Evolutionary conservation across 192 early-diverging fungal species (phyloP).

Genomic region (Linnemannia exigua): DNA sequence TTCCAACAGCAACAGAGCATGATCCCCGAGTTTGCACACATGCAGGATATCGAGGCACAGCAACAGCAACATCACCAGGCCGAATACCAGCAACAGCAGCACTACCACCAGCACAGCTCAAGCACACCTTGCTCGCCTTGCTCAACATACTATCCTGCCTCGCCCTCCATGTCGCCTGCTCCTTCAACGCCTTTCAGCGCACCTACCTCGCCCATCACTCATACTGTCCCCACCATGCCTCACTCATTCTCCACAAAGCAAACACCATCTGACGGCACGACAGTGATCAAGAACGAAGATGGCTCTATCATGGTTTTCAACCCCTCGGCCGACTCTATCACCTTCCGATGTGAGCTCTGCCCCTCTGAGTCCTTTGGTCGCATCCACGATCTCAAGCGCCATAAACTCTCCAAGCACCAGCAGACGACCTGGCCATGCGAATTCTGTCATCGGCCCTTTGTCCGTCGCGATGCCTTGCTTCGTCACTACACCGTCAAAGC

Average conservation of each 20-base stretch:
- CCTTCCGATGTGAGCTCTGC: conserved; percentile 45
- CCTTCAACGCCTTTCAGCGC: conserved; percentile 18
- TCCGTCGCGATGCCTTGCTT: conserved; percentile 35
- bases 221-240: not conserved
- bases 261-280: conserved; percentile 10
- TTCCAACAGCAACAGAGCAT: not conserved
- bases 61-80: not conserved
- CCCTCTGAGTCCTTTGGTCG: conserved; percentile 34
- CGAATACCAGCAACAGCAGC: conserved; percentile 7
- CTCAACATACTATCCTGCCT: not conserved
- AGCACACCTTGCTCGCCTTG: not conserved
- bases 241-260: conserved; percentile 3
- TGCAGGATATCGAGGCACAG: not conserved
- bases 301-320: conserved; percentile 43
- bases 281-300: conserved; percentile 37
- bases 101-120: conserved; percentile 12
- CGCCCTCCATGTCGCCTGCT: conserved; percentile 1
- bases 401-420: conserved; percentile 41
- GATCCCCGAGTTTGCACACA: not conserved
- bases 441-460: conserved; percentile 35
- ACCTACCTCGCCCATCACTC: not conserved
- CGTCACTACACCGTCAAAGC: conserved; percentile 44
- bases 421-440: conserved; percentile 36
- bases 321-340: conserved; percentile 10
- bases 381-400: conserved; percentile 42